A percentile compares a stretch with the other conserved stretches of the same genome.
phyloP scores from a whole-genome alignment of 768 basidiomycete species.

The Xerocomellus dryophilus region DNA sequence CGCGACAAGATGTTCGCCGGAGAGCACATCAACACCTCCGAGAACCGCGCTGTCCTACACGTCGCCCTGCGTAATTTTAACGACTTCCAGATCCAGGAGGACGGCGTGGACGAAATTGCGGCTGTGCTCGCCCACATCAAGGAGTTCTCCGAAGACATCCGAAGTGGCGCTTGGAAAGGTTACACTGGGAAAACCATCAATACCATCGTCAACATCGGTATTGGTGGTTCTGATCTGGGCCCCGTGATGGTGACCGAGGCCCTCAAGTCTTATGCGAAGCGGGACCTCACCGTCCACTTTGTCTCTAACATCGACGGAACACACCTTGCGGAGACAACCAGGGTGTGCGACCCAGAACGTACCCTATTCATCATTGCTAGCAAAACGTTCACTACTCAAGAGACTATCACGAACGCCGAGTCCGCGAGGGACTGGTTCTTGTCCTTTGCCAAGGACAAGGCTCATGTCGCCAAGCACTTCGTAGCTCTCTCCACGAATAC shows the following conservation, averaged over 20 bases:
- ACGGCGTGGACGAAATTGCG: slow-evolving; percentile 77
- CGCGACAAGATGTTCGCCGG: slow-evolving; percentile 99
- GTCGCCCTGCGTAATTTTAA: slow-evolving; percentile 82
- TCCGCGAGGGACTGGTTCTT: slow-evolving; percentile 96
- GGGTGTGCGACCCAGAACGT: slow-evolving; percentile 79
- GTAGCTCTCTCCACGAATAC: slow-evolving; percentile 98
- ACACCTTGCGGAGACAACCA: slow-evolving; percentile 87
- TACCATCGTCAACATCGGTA: slow-evolving; percentile 97
- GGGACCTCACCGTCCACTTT: slow-evolving; percentile 83
- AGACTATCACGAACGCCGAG: slow-evolving; percentile 98
- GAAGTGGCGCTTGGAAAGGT: slow-evolving; percentile 90
- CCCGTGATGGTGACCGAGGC: slow-evolving; percentile 99
- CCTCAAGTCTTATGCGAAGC: slow-evolving; percentile 87
- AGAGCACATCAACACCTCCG: slow-evolving; percentile 97
- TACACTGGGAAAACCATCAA: slow-evolving; percentile 95
- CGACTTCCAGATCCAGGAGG: slow-evolving; percentile 77
- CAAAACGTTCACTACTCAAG: slow-evolving; percentile 99
- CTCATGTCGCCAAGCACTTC: slow-evolving; percentile 97
- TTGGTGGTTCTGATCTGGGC: slow-evolving; percentile 96
- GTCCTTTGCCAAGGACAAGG: slow-evolving; percentile 72
- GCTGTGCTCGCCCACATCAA: slow-evolving; percentile 89
- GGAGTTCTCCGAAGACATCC: slow-evolving; percentile 79
- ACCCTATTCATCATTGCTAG: slow-evolving; percentile 98
- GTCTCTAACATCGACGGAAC: slow-evolving; percentile 99
- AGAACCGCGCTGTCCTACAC: slow-evolving; percentile 95